phyloP scores from a whole-genome alignment of 106 monocot species.

The Dioscorea zingiberensis region DNA sequence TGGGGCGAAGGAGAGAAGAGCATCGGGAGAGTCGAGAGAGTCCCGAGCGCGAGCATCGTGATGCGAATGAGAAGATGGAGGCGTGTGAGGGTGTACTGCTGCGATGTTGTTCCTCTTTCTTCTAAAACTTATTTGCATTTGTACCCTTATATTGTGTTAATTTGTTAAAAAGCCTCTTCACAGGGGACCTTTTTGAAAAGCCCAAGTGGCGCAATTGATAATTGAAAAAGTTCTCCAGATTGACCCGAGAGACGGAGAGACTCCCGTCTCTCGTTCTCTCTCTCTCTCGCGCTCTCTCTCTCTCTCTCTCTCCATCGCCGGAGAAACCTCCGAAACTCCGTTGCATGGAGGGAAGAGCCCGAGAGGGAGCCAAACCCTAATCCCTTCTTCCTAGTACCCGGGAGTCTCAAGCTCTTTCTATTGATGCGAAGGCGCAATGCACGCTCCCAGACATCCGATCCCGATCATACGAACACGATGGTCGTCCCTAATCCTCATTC shows the following conservation, averaged over 20 bases:
- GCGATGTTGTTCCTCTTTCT: no score
- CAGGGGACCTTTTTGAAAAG: no score
- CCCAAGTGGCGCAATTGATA: no score
- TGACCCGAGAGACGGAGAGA: no score
- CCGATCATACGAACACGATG: neutral
- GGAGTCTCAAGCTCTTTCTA: conserved; percentile 2
- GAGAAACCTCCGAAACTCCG: neutral
- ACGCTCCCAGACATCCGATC: conserved; percentile 6
- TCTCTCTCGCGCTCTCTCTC: neutral
- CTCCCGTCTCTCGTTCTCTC: neutral
- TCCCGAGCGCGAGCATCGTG: neutral
- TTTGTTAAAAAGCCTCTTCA: no score
- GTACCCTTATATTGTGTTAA: no score
- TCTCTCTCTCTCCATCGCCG: neutral
- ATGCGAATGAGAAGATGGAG: no score
- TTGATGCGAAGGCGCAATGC: conserved; percentile 41
- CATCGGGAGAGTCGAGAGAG: conserved; percentile 3
- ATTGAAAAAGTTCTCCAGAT: no score
- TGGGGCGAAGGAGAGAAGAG: conserved; percentile 13
- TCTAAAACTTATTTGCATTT: no score
- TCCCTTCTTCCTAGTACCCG: neutral
- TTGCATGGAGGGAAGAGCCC: neutral
- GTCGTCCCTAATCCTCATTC: neutral
- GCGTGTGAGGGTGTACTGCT: no score
- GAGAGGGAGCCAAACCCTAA: neutral